Base-by-base conservation (phyloP, 2,329 filamentous ascomycete species). In the Diplodia sapinea region DNA sequence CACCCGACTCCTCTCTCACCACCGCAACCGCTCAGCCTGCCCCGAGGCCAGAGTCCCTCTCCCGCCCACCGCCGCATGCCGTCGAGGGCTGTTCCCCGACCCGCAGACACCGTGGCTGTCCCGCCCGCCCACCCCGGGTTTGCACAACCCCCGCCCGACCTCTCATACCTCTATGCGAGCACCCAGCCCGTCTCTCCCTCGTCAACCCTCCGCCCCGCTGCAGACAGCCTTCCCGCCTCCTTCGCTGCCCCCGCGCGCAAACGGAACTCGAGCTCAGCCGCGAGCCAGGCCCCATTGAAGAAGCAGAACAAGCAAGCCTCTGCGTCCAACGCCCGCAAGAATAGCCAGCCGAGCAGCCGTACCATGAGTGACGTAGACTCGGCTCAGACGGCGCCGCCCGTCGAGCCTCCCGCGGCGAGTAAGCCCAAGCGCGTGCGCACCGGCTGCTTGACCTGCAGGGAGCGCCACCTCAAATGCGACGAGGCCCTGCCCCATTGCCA, bases 401-500 rank as follows among this genome's bases (percentile, higher is more conserved):
- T 67, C 29, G 70, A 69, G 11, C 68, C 75, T 36, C 74, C 71
- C 31, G 72, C 75, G 9, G 75, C 78, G 29, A 79, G 75, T 70
- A 94, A 94, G 78, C 89, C 92, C n/a, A 94, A 90, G 80, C 86
- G 94, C 71, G 93, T 96, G 20, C 88, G 94, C 56, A 97, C 94
- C 3, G 94, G 94, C 47, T 97, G 94, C 77, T 81, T 97, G 71
- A 97, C 94, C 2, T 97, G 94, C 79, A 86, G 94, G 72, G 91
- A 96, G 78, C 85, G 93, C 56, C 94, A 97, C 82, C 82, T 97
- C 63, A 97, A 97, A 79, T 97, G 94, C 78, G 94, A 97, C 75
- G 93, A 96, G 78, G 89, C 84, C 5, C 74, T 84, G 69, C 87
- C 87, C 11, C 81, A 82, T 66, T 89, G 87, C 74, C 83, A 91